Percentiles rank a stretch among this genome's conserved stretches.
These are phyloP conservation scores for Naganishia cerealis DNA, from an alignment of 1,284 basidiomycete species.

Conservation along the genomic window DNA sequence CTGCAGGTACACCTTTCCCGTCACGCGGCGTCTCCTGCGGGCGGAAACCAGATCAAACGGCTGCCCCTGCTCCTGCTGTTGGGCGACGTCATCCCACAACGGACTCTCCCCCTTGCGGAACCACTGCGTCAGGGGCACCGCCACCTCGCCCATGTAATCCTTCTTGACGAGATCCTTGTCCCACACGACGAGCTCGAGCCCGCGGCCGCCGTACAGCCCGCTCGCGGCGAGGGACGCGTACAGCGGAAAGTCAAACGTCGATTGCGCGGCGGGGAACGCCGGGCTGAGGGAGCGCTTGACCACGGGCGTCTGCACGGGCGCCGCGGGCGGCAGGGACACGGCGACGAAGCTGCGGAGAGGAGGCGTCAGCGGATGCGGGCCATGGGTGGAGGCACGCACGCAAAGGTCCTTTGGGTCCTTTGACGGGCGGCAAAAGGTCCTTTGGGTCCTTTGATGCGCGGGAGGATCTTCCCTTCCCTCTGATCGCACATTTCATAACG, in stretches of 20 bases:
- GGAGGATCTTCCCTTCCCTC: too few relatives aligned
- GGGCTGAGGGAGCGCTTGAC: conserved; percentile 77
- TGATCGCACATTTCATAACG: too few relatives aligned
- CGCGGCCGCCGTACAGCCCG: conserved; percentile 65
- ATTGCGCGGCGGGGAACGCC: conserved; percentile 59
- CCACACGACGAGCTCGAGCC: conserved; percentile 84
- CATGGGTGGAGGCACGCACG: too few relatives aligned
- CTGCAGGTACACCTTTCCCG: conserved; percentile 69
- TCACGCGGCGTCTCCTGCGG: conserved; percentile 54
- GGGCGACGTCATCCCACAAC: neutral
- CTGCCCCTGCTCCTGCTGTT: conserved; percentile 56
- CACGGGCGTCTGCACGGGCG: conserved; percentile 75
- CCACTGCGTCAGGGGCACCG: conserved; percentile 76
- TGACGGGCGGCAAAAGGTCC: too few relatives aligned
- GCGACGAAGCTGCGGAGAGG: conserved; percentile 62
- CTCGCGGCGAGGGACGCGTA: conserved; percentile 65
- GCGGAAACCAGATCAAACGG: conserved; percentile 66
- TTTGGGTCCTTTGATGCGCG: too few relatives aligned
- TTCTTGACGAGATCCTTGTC: conserved; percentile 81
- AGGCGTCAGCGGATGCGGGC: conserved; percentile 52
- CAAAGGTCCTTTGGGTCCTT: too few relatives aligned
- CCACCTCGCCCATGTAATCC: conserved; percentile 89
- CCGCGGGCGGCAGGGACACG: conserved; percentile 64
- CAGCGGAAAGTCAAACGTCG: conserved; percentile 83
- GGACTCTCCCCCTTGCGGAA: neutral